These are phyloP conservation scores for Cladophialophora psammophila DNA, from an alignment of 2,329 filamentous ascomycete species.

Conservation along the genomic window DNA sequence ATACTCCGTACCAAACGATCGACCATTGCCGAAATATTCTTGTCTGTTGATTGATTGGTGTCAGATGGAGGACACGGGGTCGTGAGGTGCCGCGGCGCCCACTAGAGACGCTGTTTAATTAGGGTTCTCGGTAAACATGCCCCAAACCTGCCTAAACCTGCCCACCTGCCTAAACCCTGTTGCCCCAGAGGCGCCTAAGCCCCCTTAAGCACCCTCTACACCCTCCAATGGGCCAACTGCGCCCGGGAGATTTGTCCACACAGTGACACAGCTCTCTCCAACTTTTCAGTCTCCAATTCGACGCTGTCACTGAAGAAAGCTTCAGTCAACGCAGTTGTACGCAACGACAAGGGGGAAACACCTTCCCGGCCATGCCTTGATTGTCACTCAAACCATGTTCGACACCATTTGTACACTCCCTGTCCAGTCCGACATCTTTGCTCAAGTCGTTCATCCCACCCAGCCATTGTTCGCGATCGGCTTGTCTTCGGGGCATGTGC, in stretches of 20 bases:
- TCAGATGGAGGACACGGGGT: background rate
- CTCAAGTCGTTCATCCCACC: slow-evolving; percentile 83
- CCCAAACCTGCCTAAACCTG: background rate
- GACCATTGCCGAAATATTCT: background rate
- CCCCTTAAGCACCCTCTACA: background rate
- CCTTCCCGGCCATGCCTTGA: slow-evolving; percentile 8
- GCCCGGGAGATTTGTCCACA: background rate
- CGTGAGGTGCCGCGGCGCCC: background rate
- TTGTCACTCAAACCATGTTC: slow-evolving; percentile 54
- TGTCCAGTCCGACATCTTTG: slow-evolving; percentile 83
- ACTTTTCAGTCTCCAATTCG: background rate
- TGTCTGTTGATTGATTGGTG: background rate
- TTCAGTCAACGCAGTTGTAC: background rate
- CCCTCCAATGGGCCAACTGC: background rate
- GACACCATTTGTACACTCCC: slow-evolving; percentile 92
- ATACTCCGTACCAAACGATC: background rate
- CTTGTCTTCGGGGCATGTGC: slow-evolving; percentile 63
- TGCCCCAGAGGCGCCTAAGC: background rate
- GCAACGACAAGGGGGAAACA: background rate
- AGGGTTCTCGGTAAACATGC: slow-evolving; percentile 4
- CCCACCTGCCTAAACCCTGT: background rate
- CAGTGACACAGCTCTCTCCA: background rate
- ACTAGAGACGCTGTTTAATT: slow-evolving; percentile 1
- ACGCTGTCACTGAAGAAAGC: background rate
- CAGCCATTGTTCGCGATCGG: slow-evolving; percentile 87